A percentile compares a stretch with the other conserved stretches of the same genome.
These are phyloP conservation scores for Ophiostoma himal-ulmi DNA, from an alignment of 2,329 filamentous ascomycete species.

Conservation along the genomic window DNA sequence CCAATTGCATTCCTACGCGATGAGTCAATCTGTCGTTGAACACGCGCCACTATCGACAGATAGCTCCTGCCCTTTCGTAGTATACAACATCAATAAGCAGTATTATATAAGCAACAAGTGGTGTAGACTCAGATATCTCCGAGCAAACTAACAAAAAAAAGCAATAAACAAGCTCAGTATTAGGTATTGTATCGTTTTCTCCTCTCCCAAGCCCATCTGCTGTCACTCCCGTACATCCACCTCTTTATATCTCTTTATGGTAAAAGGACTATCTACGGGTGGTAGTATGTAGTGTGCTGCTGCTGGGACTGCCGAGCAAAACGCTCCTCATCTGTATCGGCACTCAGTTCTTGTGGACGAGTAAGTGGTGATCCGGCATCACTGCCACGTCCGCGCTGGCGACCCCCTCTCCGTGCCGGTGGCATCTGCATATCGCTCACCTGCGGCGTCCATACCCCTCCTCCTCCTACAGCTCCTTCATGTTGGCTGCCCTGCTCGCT, in stretches of 20 bases:
- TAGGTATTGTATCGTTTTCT: background rate
- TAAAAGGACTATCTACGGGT: constrained; percentile 13
- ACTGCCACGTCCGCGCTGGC: constrained; percentile 18
- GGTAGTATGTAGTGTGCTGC: constrained; percentile 23
- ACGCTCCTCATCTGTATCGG: background rate
- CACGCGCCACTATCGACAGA: background rate
- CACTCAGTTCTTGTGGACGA: constrained; percentile 22
- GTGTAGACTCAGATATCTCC: background rate
- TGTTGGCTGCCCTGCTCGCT: constrained; percentile 1
- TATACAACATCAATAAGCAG: background rate
- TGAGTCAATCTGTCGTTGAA: background rate
- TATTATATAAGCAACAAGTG: background rate
- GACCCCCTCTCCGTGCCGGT: constrained; percentile 15
- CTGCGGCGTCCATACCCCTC: constrained; percentile 33
- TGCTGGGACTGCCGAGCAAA: background rate
- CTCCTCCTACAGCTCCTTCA: background rate
- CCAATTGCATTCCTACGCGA: background rate
- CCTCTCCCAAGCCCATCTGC: background rate
- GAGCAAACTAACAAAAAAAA: background rate
- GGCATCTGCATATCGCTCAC: constrained; percentile 32
- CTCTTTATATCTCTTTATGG: no score
- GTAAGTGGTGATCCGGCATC: background rate
- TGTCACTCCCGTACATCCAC: background rate
- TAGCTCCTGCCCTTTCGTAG: background rate
- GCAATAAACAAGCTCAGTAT: background rate